These are phyloP conservation scores for Chaetomiaceae sp. DNA, from an alignment of 2,329 filamentous ascomycete genomes.

Conservation along the genomic window DNA sequence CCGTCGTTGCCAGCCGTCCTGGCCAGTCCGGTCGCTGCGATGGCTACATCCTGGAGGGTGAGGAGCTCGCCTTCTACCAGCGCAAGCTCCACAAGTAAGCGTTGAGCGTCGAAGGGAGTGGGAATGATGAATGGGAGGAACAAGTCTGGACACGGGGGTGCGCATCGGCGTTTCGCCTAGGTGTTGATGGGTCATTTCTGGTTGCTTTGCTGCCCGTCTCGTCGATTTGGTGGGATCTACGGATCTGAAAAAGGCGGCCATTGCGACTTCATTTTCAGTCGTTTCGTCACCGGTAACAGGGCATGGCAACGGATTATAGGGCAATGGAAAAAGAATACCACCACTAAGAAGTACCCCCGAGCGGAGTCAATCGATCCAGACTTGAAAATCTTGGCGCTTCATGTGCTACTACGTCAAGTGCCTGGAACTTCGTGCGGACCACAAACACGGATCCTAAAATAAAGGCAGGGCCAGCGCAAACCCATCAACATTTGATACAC, in stretches of 20 bases:
- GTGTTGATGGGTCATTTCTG: conserved; percentile 26
- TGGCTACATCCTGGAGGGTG: conserved; percentile 97
- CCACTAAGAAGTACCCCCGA: conserved; percentile 14
- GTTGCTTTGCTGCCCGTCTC: conserved; percentile 14
- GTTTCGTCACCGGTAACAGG: conserved; percentile 26
- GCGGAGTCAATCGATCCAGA: conserved; percentile 19
- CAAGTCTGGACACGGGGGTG: conserved; percentile 21
- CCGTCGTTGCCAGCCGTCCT: conserved; percentile 85
- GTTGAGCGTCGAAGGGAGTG: conserved; percentile 3
- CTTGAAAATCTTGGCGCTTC: background rate
- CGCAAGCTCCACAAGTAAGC: conserved; percentile 95
- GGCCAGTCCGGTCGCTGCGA: conserved; percentile 96
- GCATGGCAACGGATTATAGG: conserved; percentile 23
- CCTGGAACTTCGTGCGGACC: too few relatives aligned
- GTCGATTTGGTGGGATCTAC: conserved; percentile 12
- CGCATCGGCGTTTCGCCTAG: conserved; percentile 24
- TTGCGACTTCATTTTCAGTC: conserved; percentile 21
- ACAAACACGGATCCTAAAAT: too few relatives aligned
- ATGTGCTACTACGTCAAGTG: background rate
- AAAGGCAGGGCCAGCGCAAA: too few relatives aligned
- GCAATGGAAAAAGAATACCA: conserved; percentile 27
- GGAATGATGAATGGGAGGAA: conserved; percentile 17
- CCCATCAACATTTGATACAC: too few relatives aligned
- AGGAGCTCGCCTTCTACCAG: conserved; percentile 99
- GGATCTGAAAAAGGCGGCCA: conserved; percentile 15